Conservation (phyloP, 2,329 filamentous ascomycete genomes). For the Fusarium longipes region DNA sequence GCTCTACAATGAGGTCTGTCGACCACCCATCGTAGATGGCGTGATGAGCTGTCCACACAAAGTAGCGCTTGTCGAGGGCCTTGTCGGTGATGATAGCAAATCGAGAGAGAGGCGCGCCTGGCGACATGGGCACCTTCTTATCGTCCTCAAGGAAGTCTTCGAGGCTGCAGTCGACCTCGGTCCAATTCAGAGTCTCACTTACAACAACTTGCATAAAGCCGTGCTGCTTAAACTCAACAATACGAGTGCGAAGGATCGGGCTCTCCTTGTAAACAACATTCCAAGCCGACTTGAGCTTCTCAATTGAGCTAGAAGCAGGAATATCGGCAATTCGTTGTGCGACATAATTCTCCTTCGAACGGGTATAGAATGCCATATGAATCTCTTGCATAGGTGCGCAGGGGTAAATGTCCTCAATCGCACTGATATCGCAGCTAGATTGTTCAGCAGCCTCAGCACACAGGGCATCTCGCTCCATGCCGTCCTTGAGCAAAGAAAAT, state of each 20-base stretch:
- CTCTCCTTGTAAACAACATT: slow-evolving; percentile 52
- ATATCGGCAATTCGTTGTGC: slow-evolving; percentile 60
- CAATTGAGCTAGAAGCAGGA: slow-evolving; percentile 47
- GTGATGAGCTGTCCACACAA: slow-evolving; percentile 50
- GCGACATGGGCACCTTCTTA: slow-evolving; percentile 53
- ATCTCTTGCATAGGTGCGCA: slow-evolving; percentile 65
- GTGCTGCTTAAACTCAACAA: slow-evolving; percentile 57
- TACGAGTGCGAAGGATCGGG: slow-evolving; percentile 59
- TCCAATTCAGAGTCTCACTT: slow-evolving; percentile 51
- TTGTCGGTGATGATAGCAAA: slow-evolving; percentile 52
- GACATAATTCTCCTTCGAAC: slow-evolving; percentile 61
- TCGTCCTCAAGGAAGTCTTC: slow-evolving; percentile 55
- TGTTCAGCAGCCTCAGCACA: slow-evolving; percentile 51
- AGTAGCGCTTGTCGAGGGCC: slow-evolving; percentile 46
- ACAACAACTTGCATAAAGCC: slow-evolving; percentile 60
- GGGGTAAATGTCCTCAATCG: slow-evolving; percentile 63
- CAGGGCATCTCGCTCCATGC: slow-evolving; percentile 48
- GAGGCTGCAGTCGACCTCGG: slow-evolving; percentile 48
- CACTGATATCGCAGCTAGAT: slow-evolving; percentile 38
- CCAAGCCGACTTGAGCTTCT: slow-evolving; percentile 55
- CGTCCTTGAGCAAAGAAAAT: slow-evolving; percentile 54
- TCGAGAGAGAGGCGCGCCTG: slow-evolving; percentile 57
- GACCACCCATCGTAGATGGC: slow-evolving; percentile 51
- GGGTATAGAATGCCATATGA: slow-evolving; percentile 62
- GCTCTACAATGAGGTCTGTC: slow-evolving; percentile 42